Evolutionary conservation across 768 basidiomycete species (phyloP).

Genomic region (Clitopilus passeckerianus): DNA sequence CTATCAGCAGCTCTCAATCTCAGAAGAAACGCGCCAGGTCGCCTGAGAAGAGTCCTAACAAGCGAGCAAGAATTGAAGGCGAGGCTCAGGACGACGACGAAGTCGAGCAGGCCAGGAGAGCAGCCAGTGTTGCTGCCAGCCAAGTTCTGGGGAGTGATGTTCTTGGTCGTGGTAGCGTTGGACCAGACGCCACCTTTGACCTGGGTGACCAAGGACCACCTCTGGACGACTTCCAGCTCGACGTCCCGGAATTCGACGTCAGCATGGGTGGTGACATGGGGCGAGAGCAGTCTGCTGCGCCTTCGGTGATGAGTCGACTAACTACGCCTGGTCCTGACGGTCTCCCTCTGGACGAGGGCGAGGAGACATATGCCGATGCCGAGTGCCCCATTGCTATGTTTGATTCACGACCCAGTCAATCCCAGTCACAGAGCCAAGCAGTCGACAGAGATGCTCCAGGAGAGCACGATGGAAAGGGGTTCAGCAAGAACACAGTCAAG

Average conservation of each 20-base stretch:
- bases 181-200: constrained; percentile 54
- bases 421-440: constrained; percentile 44
- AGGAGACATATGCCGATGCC: constrained; percentile 64
- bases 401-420: constrained; percentile 45
- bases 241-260: constrained; percentile 46
- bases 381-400: constrained; percentile 80
- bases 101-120: constrained; percentile 69
- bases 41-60: constrained; percentile 56
- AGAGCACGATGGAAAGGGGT: constrained; percentile 63
- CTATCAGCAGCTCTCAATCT: constrained; percentile 41
- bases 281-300: constrained; percentile 44
- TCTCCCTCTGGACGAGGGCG: constrained; percentile 45
- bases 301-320: constrained; percentile 54
- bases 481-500: constrained; percentile 86
- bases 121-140: constrained; percentile 58
- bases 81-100: constrained; percentile 55
- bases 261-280: constrained; percentile 32
- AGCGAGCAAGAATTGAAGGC: constrained; percentile 51
- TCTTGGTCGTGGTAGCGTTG: constrained; percentile 49
- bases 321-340: constrained; percentile 66
- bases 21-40: constrained; percentile 58
- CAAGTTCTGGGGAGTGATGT: constrained; percentile 51
- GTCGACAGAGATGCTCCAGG: constrained; percentile 33
- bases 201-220: constrained; percentile 52
- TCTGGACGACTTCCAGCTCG: constrained; percentile 72